phyloP scores from a whole-genome alignment of 495 filamentous ascomycete species.

The Aspergillus ostianus region DNA sequence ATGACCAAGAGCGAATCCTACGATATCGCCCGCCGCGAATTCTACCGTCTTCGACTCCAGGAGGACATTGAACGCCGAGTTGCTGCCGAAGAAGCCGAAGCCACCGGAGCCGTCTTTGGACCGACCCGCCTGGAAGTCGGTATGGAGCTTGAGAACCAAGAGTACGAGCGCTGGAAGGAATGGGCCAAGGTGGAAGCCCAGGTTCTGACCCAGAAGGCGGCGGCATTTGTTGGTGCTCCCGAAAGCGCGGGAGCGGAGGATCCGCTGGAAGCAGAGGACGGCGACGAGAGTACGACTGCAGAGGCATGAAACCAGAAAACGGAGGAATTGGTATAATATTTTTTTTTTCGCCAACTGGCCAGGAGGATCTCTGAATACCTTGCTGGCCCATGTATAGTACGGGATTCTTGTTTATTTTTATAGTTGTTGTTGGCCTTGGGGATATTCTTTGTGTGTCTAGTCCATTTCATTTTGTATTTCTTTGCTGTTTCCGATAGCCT shows the following conservation, averaged over 20 bases:
- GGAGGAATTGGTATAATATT: neutral
- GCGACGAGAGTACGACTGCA: neutral
- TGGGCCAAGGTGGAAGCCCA: constrained; percentile 65
- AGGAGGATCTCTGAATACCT: constrained; percentile 2
- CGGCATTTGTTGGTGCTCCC: constrained; percentile 34
- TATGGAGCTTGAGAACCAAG: constrained; percentile 76
- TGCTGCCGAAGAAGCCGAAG: constrained; percentile 82
- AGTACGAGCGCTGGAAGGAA: constrained; percentile 75
- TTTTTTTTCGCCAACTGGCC: neutral
- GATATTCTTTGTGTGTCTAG: constrained; percentile 6
- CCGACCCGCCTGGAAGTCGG: constrained; percentile 69
- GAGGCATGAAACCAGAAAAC: neutral
- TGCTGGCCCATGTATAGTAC: constrained; percentile 9
- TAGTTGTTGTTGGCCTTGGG: neutral
- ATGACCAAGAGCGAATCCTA: constrained; percentile 71
- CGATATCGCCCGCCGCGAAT: constrained; percentile 83
- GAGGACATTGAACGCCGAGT: constrained; percentile 83
- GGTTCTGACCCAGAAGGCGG: constrained; percentile 27
- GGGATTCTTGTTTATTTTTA: constrained; percentile 19
- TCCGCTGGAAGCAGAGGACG: constrained; percentile 7
- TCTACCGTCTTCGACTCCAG: constrained; percentile 77
- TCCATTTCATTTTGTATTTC: neutral
- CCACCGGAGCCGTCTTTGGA: constrained; percentile 83
- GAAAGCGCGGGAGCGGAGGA: constrained; percentile 25
- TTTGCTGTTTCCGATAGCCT: neutral